Conservation (phyloP, 2,329 filamentous ascomycete species). For the Stagonosporopsis tanaceti region DNA sequence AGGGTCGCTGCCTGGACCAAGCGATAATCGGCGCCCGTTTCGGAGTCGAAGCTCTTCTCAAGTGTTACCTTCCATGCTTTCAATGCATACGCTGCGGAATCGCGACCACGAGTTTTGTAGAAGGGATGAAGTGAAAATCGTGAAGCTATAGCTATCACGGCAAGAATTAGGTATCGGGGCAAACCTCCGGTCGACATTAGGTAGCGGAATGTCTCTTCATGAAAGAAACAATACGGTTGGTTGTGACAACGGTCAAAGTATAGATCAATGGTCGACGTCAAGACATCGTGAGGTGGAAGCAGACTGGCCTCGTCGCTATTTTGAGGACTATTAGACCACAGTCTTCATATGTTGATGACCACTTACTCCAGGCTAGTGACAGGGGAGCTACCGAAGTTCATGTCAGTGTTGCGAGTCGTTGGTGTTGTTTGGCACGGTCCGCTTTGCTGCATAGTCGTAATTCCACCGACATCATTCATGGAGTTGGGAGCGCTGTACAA, state of each 20-base stretch:
- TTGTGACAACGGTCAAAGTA: constrained; percentile 9
- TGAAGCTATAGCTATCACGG: neutral
- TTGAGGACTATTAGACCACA: neutral
- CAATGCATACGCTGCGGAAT: neutral
- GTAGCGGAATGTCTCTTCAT: constrained; percentile 8
- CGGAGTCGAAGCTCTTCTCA: constrained; percentile 10
- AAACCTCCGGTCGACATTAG: constrained; percentile 1
- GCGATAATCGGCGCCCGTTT: constrained; percentile 4
- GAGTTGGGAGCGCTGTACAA: neutral
- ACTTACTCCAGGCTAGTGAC: neutral
- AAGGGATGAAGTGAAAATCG: neutral
- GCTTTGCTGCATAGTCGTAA: neutral
- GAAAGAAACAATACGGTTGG: constrained; percentile 19
- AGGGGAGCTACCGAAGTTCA: neutral
- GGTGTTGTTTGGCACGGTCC: neutral
- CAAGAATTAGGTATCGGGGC: neutral
- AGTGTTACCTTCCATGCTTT: neutral
- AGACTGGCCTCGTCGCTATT: neutral
- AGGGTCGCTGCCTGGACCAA: constrained; percentile 17
- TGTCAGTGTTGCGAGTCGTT: neutral
- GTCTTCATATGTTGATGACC: neutral
- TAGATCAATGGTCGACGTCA: constrained; percentile 2
- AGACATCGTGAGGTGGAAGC: neutral
- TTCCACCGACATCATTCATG: neutral
- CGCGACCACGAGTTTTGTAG: neutral